These are phyloP conservation scores for Juncus effusus DNA, from an alignment of 176 grass and related monocot genomes.

Conservation along the genomic window DNA sequence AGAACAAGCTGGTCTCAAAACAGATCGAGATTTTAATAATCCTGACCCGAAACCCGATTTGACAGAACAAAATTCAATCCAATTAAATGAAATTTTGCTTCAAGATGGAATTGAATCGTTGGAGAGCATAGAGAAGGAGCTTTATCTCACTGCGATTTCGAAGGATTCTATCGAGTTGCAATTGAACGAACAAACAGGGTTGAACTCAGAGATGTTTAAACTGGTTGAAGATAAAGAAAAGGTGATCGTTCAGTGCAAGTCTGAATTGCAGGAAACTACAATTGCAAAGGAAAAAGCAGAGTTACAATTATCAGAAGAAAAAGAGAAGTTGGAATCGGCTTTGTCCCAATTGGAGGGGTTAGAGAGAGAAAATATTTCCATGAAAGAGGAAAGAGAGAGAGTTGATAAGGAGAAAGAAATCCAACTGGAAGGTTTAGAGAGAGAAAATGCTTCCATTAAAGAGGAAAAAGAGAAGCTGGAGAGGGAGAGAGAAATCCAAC, in stretches of 20 bases:
- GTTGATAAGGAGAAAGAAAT: constrained; percentile 9
- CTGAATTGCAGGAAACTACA: constrained; percentile 38
- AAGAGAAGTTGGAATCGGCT: constrained; percentile 35
- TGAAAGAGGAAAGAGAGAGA: constrained; percentile 19
- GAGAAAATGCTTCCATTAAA: constrained; percentile 33
- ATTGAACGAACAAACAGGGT: constrained; percentile 43
- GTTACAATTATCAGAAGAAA: constrained; percentile 33
- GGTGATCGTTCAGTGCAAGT: constrained; percentile 57
- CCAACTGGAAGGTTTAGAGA: constrained; percentile 17
- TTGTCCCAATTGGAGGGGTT: constrained; percentile 43
- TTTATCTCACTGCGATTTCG: constrained; percentile 49
- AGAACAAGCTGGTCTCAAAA: no score
- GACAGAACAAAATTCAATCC: constrained; percentile 16
- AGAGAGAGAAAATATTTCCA: constrained; percentile 30
- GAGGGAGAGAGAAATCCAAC: constrained; percentile 20
- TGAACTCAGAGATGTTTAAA: constrained; percentile 42
- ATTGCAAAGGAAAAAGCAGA: constrained; percentile 53
- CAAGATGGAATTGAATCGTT: constrained; percentile 27
- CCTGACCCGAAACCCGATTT: no score
- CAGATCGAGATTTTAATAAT: no score
- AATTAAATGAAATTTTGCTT: neutral
- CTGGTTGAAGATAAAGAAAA: constrained; percentile 31
- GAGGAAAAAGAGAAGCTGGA: constrained; percentile 46
- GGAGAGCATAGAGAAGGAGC: constrained; percentile 50
- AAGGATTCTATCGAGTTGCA: constrained; percentile 76